phyloP scores from a whole-genome alignment of 129 eudicot species.

The Flaveria trinervia region DNA sequence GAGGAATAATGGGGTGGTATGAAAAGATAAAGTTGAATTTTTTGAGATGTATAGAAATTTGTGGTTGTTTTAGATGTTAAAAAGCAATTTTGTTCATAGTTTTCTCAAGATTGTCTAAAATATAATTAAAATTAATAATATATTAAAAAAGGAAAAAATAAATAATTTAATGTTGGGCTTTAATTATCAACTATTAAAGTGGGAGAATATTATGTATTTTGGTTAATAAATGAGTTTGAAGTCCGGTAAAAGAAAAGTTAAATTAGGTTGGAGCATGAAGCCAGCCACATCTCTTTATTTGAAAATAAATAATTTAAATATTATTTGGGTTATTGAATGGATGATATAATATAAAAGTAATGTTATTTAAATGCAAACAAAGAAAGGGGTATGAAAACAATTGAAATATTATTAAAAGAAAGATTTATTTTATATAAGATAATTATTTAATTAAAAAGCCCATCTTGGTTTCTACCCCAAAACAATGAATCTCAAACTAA shows the following conservation, averaged over 20 bases:
- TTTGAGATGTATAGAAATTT: conserved; percentile 35
- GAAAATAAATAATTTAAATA: conserved; percentile 21
- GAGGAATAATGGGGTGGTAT: conserved; percentile 35
- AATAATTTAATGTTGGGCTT: conserved; percentile 58
- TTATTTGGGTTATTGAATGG: conserved; percentile 1
- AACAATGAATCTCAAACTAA: conserved; percentile 32
- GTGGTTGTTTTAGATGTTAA: conserved; percentile 55
- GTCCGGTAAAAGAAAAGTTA: conserved; percentile 48
- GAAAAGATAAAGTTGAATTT: conserved; percentile 54
- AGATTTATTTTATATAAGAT: conserved; percentile 20
- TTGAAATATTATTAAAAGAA: conserved; percentile 36
- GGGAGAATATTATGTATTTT: conserved; percentile 37
- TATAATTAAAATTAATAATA: conserved; percentile 35
- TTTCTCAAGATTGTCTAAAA: conserved; percentile 56
- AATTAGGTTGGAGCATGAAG: conserved; percentile 50
- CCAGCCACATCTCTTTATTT: conserved; percentile 42
- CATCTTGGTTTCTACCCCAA: conserved; percentile 37
- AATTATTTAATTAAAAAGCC: conserved; percentile 23
- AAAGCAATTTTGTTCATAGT: conserved; percentile 51
- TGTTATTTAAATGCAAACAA: conserved; percentile 33
- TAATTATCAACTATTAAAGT: conserved; percentile 59
- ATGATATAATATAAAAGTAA: conserved; percentile 17
- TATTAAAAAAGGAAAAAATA: conserved; percentile 34
- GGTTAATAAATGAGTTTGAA: conserved; percentile 37
- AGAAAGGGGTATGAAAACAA: conserved; percentile 41